A percentile compares a stretch with the other conserved stretches of the same genome.
Conservation (phyloP, 1,284 basidiomycete species). For the Apiotrichum domesticum region DNA sequence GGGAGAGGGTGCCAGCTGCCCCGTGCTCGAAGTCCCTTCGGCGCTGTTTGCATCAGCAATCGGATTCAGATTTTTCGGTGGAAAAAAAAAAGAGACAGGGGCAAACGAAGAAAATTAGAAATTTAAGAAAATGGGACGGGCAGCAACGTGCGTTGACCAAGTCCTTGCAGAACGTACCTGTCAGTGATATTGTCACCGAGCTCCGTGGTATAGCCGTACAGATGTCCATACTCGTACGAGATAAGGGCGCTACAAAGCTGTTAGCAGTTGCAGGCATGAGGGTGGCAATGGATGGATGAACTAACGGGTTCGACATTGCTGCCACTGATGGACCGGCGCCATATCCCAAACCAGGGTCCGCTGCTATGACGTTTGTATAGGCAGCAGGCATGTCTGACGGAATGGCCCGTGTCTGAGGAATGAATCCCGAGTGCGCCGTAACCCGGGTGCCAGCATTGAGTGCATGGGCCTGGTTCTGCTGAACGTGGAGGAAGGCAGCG, state of each 20-base stretch:
- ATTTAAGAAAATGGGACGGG: not conserved
- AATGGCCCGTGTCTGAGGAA: too few relatives aligned
- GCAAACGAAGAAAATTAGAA: not conserved
- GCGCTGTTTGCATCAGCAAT: not conserved
- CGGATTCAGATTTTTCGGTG: not conserved
- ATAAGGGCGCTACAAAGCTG: not conserved
- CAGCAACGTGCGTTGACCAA: not conserved
- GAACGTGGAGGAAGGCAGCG: not conserved
- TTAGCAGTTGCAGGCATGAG: not conserved
- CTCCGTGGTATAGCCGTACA: not conserved
- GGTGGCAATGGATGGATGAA: too few relatives aligned
- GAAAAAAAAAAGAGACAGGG: too few relatives aligned
- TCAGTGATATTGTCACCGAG: not conserved
- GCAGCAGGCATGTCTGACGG: too few relatives aligned
- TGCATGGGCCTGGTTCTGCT: too few relatives aligned
- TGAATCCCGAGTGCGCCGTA: too few relatives aligned
- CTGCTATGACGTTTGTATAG: too few relatives aligned
- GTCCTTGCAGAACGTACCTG: not conserved
- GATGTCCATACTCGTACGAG: not conserved
- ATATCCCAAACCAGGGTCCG: too few relatives aligned
- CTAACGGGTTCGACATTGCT: too few relatives aligned
- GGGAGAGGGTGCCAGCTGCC: not conserved
- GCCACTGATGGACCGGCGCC: too few relatives aligned
- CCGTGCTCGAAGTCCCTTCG: not conserved
- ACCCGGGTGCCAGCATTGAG: too few relatives aligned